phyloP scores from a whole-genome alignment of 306 rosid genomes.

The Prunus mume region DNA sequence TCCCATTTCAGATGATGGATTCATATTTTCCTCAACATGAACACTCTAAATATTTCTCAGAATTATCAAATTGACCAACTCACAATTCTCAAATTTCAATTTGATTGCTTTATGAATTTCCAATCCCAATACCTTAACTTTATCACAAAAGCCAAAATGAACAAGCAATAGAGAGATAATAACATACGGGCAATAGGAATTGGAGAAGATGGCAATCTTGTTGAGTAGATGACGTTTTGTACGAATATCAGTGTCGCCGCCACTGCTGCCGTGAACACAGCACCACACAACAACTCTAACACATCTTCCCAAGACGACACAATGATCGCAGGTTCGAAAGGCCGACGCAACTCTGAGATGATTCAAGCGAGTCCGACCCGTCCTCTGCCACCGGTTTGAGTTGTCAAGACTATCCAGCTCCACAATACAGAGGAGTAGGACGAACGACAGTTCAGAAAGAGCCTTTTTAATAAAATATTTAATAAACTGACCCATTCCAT shows the following conservation, averaged over 20 bases:
- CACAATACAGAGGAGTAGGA: too few species aligned
- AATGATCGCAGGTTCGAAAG: background rate
- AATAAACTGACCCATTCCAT: too few species aligned
- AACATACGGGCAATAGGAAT: conserved; percentile 84
- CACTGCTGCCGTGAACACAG: conserved; percentile 6
- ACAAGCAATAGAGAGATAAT: background rate
- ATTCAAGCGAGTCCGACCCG: too few species aligned
- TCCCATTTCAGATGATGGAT: background rate
- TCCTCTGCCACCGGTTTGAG: too few species aligned
- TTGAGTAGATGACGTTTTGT: conserved; percentile 75
- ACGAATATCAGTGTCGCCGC: conserved; percentile 40
- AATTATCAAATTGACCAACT: background rate
- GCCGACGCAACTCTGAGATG: too few species aligned
- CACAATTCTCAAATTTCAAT: background rate
- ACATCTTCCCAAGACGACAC: conserved; percentile 16
- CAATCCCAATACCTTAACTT: background rate
- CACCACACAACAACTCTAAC: conserved; percentile 9
- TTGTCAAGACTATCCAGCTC: too few species aligned
- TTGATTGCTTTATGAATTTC: background rate
- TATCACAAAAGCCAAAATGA: background rate
- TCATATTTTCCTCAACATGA: too few species aligned
- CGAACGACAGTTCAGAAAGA: too few species aligned
- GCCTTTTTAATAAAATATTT: too few species aligned
- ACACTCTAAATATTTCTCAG: background rate
- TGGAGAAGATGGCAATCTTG: conserved; percentile 78